Percentiles rank a stretch among this genome's conserved stretches.
Conservation (phyloP, 148 eudicot species). For the Rhododendron mucronatum region DNA sequence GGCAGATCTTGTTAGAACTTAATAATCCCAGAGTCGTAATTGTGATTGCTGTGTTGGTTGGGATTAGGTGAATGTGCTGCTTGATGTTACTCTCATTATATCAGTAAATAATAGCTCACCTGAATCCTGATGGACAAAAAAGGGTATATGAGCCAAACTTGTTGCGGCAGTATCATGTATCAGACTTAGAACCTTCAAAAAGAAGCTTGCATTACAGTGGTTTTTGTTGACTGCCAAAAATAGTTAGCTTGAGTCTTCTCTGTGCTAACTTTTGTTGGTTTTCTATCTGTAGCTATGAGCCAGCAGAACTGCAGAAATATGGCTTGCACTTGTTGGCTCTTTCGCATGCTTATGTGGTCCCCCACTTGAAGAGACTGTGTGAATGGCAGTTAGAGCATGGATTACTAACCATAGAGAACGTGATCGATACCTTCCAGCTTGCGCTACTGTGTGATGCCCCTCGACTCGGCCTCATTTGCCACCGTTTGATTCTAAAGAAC, state of each 20-base stretch:
- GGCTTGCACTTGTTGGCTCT: slow-evolving; percentile 62
- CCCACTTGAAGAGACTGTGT: slow-evolving; percentile 67
- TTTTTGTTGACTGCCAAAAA: neutral
- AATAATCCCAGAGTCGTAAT: neutral
- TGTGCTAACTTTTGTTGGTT: slow-evolving; percentile 12
- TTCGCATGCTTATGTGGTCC: slow-evolving; percentile 74
- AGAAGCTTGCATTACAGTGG: neutral
- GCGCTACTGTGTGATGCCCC: slow-evolving; percentile 88
- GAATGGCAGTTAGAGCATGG: slow-evolving; percentile 51
- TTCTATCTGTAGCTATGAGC: slow-evolving; percentile 46
- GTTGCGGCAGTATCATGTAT: neutral
- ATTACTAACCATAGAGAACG: slow-evolving; percentile 53
- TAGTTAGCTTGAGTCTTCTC: neutral
- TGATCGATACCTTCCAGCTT: slow-evolving; percentile 70
- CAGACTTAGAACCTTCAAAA: neutral
- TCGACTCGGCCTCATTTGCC: slow-evolving; percentile 69
- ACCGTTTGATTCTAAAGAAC: slow-evolving; percentile 55
- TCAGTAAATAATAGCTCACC: neutral
- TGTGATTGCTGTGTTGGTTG: neutral
- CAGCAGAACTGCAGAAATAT: slow-evolving; percentile 57
- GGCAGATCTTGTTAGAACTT: too few species aligned
- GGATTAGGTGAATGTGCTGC: neutral
- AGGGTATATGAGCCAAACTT: neutral
- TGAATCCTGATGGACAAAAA: neutral
- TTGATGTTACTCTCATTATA: neutral